Base-by-base conservation (phyloP, 2,329 filamentous ascomycete genomes). In the Penicillium sp. region DNA sequence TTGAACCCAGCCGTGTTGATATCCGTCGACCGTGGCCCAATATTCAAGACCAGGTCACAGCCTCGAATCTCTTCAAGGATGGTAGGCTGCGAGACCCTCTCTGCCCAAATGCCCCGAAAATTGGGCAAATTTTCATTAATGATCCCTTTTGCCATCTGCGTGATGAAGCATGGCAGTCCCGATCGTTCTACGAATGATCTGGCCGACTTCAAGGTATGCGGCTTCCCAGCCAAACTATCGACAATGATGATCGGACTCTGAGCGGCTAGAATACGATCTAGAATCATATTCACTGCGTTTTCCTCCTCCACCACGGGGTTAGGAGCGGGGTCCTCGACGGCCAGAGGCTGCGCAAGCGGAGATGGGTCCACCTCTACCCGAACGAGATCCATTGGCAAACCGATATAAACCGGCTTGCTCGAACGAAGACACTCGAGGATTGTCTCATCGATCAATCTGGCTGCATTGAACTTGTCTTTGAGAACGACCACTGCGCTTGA, bases 101-200 rank as follows among this genome's bases (percentile, higher is more conserved):
- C 90, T 5, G 87, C 87, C 69, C 94, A 94, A 2, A 95, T 87
- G 53, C 91, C 91, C 24, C 87, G 87, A 63, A 87, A 95, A 64
- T 83, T 87, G 4, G 80, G 75, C 27, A 88, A 80, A 4, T 81
- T 82, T 71, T 95, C 90, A 66, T 92, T 82, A 46, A 95, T 81
- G 21, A 88, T 86, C 13, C 89, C 83, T 75, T 94, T 95, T 32
- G 90, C 90, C 87, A 94, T 93, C 3, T 90, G 89, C 0, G 89
- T 88, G n/a, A 90, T 87, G 61, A 92, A 93, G 0, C 88, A 86
- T 4, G 91, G 90, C 2, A 94, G 76, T 6, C 83, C 78, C 0
- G 88, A 88, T 73, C 87, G 89, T 50, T 85, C 78, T 41, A 94
- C 77, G 5, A 95, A 78, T 4, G 82, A 81, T 61, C 89, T 83